Evolutionary conservation across 441 rosid genomes (phyloP).

Genomic region (Cnidoscolus chayamansa): DNA sequence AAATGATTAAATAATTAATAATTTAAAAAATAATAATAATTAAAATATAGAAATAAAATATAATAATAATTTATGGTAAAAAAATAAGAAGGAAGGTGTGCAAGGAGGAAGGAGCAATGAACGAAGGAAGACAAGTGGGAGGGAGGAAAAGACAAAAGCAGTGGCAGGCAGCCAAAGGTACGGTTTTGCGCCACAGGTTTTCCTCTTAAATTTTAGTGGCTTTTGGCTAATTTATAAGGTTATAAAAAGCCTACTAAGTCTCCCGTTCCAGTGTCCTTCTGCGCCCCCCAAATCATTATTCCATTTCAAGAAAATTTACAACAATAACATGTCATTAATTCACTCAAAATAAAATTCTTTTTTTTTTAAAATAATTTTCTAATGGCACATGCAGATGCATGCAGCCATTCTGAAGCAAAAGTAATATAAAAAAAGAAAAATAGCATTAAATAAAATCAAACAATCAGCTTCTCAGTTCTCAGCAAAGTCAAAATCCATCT

Average conservation of each 20-base stretch:
- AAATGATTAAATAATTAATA: too few species aligned
- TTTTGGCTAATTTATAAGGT: conserved; percentile 12
- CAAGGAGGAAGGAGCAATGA: too few species aligned
- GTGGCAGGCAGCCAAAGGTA: background rate
- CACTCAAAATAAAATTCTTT: too few species aligned
- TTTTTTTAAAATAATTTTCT: too few species aligned
- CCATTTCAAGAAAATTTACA: background rate
- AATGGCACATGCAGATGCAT: too few species aligned
- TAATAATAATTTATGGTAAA: too few species aligned
- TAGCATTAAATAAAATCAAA: background rate
- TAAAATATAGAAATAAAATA: too few species aligned
- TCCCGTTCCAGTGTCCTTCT: background rate
- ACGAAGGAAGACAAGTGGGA: too few species aligned
- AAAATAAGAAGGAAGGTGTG: too few species aligned
- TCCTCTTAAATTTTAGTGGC: background rate
- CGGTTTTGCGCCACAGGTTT: background rate
- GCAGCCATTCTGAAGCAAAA: background rate
- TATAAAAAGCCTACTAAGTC: background rate
- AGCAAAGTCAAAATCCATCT: background rate
- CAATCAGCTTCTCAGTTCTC: background rate
- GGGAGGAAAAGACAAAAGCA: background rate
- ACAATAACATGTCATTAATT: too few species aligned
- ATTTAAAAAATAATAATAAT: too few species aligned
- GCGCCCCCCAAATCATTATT: too few species aligned
- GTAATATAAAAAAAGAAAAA: background rate